A percentile compares a stretch with the other conserved stretches of the same genome.
phyloP scores from a whole-genome alignment of 441 rosid species.

The Melastoma candidum region DNA sequence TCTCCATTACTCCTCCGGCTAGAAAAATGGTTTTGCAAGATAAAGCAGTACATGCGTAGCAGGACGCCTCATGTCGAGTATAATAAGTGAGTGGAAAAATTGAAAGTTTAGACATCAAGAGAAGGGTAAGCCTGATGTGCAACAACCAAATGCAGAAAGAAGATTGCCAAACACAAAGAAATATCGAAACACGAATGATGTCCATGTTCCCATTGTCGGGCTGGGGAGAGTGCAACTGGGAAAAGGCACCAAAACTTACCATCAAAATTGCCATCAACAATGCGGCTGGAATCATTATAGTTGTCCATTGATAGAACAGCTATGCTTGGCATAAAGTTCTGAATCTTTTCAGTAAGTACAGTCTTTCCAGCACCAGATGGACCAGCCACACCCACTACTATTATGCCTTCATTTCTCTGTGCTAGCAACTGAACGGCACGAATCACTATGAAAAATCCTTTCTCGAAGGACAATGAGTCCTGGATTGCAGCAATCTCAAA shows the following conservation, averaged over 20 bases:
- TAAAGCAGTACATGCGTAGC: too few species aligned
- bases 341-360: slow-evolving; percentile 81
- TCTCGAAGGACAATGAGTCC: slow-evolving; percentile 72
- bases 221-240: slow-evolving; percentile 6
- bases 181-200: neutral
- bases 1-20: too few species aligned
- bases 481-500: slow-evolving; percentile 64
- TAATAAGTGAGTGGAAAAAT: too few species aligned
- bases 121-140: too few species aligned
- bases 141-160: too few species aligned
- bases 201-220: slow-evolving; percentile 1
- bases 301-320: slow-evolving; percentile 94
- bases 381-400: slow-evolving; percentile 86
- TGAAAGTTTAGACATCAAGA: too few species aligned
- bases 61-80: too few species aligned
- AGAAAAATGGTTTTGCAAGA: too few species aligned
- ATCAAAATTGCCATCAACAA: slow-evolving; percentile 93
- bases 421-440: slow-evolving; percentile 86
- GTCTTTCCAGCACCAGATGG: slow-evolving; percentile 99
- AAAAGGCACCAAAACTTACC: slow-evolving; percentile 32
- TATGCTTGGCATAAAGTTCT: slow-evolving; percentile 76
- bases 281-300: slow-evolving; percentile 80
- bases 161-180: too few species aligned
- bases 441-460: slow-evolving; percentile 78
- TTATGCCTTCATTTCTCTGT: slow-evolving; percentile 76